Conservation (phyloP, 2,329 filamentous ascomycete species). For the Scedosporium dehoogii region DNA sequence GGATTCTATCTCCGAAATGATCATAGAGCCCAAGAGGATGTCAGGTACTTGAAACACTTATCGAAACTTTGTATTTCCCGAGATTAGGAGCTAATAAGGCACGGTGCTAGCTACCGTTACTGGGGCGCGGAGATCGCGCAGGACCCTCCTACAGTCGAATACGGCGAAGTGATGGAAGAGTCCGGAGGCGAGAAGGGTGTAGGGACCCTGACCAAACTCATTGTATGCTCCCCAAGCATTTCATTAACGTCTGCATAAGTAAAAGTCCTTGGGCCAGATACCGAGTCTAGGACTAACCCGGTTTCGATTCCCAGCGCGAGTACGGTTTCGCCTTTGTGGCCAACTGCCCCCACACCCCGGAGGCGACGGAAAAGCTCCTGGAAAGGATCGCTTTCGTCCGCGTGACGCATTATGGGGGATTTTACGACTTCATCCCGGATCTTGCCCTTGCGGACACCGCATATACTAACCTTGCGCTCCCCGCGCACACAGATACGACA, state of each 20-base stretch:
- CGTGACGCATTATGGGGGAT: conserved; percentile 78
- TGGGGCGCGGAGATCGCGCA: conserved; percentile 25
- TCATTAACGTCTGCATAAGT: background rate
- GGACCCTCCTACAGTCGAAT: conserved; percentile 49
- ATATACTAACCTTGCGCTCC: conserved; percentile 77
- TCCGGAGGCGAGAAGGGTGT: conserved; percentile 42
- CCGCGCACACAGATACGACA: conserved; percentile 86
- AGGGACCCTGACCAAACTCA: conserved; percentile 50
- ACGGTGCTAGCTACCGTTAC: conserved; percentile 8
- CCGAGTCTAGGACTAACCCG: background rate
- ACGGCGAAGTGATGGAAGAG: conserved; percentile 46
- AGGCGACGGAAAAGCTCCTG: conserved; percentile 64
- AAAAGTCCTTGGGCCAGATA: background rate
- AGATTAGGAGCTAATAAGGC: background rate
- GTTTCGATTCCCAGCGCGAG: conserved; percentile 36
- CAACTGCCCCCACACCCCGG: conserved; percentile 54
- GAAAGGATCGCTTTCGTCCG: conserved; percentile 79
- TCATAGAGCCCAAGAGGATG: conserved; percentile 21
- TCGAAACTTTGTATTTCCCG: background rate
- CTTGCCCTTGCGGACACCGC: conserved; percentile 81
- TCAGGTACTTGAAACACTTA: conserved; percentile 17
- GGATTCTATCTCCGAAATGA: conserved; percentile 29
- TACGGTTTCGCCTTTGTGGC: conserved; percentile 73
- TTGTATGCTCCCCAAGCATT: conserved; percentile 35
- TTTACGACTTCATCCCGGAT: conserved; percentile 79